Base-by-base conservation (phyloP, 176 grass and related monocot genomes). In the Oryza nivara region DNA sequence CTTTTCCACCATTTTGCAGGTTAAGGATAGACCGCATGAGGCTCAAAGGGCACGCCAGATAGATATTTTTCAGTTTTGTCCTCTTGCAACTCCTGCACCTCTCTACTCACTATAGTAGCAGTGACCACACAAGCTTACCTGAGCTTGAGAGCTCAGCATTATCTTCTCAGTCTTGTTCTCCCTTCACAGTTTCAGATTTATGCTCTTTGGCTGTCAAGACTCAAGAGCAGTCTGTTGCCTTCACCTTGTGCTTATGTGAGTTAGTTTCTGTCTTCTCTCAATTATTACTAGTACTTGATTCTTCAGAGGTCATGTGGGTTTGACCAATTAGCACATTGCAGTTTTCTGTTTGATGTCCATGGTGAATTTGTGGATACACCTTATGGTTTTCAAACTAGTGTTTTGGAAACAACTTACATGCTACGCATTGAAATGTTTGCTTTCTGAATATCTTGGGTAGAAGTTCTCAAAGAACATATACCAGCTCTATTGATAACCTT, bases 41-140 rank as follows among this genome's bases (percentile, higher is more conserved):
- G 77, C 51, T 79, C 25, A 84, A 40, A 71, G 13, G 16, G 16
- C 56, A 65, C 77, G 35, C 65, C 51, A 68, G 49, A 71, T 32
- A 85, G 66, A 89, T 70, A 81, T 70, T 85, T 70, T 81, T 51
- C 44, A 19, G 54, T 30, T 67, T 73, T 86, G 74, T 63, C 60
- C 64, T 48, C 56, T 46, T 64, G 67, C n/a, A 68, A 13, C 35
- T n/a, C 11, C 60, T 48, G 34, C 56, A n/a, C 19, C 30, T 77
- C 68, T 26, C 15, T 2, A 22, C 34, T 20, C 83, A 73, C 44
- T 7, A 36, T 67, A 48, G 51, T 64, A 41, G 54, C 34, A 89
- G 17, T 32, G 20, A 32, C 43, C 76, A 71, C 69, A 80, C 36
- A 36, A 41, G 56, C 76, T 28, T 47, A 72, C 9, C 58, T 63